Evolutionary conservation across 2,329 filamentous ascomycete genomes (phyloP).

Genomic region (Penicillium sp.): DNA sequence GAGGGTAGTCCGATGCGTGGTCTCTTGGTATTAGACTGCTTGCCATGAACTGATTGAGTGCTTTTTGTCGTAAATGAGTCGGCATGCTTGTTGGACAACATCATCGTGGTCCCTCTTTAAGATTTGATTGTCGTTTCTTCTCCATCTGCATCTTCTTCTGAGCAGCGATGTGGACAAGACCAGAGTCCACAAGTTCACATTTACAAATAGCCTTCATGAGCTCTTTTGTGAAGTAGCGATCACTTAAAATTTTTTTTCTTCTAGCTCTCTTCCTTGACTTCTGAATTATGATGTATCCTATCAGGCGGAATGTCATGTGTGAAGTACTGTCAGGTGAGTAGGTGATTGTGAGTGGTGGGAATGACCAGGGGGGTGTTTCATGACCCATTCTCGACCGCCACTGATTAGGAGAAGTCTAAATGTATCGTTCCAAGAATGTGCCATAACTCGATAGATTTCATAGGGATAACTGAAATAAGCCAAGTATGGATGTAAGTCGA

Average conservation of each 20-base stretch:
- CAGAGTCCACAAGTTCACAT: too few species aligned
- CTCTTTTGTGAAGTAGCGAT: too few species aligned
- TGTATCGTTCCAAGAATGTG: too few species aligned
- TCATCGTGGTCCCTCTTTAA: constrained; percentile 5
- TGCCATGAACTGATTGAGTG: background rate
- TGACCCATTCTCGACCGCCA: background rate
- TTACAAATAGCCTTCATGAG: too few species aligned
- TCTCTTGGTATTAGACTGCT: background rate
- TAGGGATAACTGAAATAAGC: too few species aligned
- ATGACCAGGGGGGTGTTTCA: constrained; percentile 6
- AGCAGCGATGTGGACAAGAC: background rate
- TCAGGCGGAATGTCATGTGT: constrained; percentile 20
- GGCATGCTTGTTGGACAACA: constrained; percentile 4
- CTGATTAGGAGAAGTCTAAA: background rate
- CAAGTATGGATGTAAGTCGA: too few species aligned
- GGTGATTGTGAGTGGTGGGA: constrained; percentile 4
- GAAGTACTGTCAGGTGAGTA: constrained; percentile 11
- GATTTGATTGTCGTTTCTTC: constrained; percentile 2
- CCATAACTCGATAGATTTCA: too few species aligned
- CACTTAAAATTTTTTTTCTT: background rate
- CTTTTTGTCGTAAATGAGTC: background rate
- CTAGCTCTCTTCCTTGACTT: background rate
- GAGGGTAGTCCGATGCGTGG: background rate
- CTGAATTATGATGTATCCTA: constrained; percentile 7
- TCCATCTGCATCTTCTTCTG: constrained; percentile 12